phyloP scores from a whole-genome alignment of 2,329 filamentous ascomycete species.

The Apiospora rasikravindrae region DNA sequence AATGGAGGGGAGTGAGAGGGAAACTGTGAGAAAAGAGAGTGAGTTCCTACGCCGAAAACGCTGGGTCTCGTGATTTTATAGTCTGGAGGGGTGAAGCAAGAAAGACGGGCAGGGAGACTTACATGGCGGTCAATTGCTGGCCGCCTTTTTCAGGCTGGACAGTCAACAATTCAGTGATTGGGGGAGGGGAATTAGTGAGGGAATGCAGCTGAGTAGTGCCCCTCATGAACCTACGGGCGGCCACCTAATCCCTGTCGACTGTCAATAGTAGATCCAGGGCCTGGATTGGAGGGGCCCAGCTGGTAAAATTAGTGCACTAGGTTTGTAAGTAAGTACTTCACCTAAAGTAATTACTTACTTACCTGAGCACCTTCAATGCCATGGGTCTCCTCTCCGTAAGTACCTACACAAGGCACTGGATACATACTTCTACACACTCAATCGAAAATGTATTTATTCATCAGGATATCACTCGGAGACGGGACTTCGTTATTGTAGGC shows the following conservation, averaged over 20 bases:
- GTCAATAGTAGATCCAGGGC: background rate
- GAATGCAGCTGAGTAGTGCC: background rate
- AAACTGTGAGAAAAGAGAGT: background rate
- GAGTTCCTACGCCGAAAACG: background rate
- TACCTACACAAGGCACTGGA: too few species aligned
- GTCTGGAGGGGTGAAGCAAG: background rate
- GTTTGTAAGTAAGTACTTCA: background rate
- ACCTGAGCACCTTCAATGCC: too few species aligned
- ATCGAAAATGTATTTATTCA: background rate
- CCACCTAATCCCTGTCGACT: background rate
- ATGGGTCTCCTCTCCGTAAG: too few species aligned
- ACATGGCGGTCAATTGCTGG: constrained; percentile 12
- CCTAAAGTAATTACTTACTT: too few species aligned
- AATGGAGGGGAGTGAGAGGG: background rate
- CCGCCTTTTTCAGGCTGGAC: constrained; percentile 10
- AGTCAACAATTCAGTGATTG: constrained; percentile 7
- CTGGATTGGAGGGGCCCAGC: constrained; percentile 4
- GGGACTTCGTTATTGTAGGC: background rate
- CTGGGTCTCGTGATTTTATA: background rate
- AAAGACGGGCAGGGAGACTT: background rate
- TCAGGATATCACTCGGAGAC: background rate
- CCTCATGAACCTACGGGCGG: background rate
- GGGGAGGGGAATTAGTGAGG: background rate
- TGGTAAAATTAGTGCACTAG: background rate
- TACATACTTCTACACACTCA: too few species aligned